Evolutionary conservation across 2,329 filamentous ascomycete genomes (phyloP), one percentile per base, ranked within the genome.

Genomic region (Dissoconium aciculare): DNA sequence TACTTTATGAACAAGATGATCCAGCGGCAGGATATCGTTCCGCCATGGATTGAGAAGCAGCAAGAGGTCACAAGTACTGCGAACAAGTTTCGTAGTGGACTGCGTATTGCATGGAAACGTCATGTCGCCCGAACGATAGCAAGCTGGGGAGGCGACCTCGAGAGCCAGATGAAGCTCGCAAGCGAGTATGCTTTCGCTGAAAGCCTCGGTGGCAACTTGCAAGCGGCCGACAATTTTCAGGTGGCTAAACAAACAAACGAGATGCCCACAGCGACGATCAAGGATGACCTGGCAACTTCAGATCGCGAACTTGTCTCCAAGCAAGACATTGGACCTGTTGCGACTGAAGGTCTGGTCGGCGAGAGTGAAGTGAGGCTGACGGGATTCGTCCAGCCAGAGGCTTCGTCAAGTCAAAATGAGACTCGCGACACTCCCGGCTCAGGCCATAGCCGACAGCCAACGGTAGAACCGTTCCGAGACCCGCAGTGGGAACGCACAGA

Each of bases 1-100:
- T 94, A 94, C 53, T 81, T 95, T 46, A 78, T 95, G 78, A 95
- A 98, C 58, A 89, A 91, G 58, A 94, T 95, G 62, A 94, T 98
- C 40, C 81, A 94, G 58, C 78, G 79, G 35, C 89, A 98, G 55
- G 85, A 93, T 12, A 81, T 95, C 36, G 82, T 92, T 1, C 89
- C 89, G 1, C 87, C 87, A 0, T 98, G 89, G 89, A 95, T 98
- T 36, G 89, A 98, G 57, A 95, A 94, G 58, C 89, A 98, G 54
- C 87, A 95, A 51, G 84, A 94, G 47, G 61, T 95, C 4, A 67
- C 74, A 8, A 73, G 71, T 37, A 69, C 79, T 0, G 68, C 75
- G 1, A 67, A 64, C 9, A 64, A 66, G 1, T 94, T 98, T 50
- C 69, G 89, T 2, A 58, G 63, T 2, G 63, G 82, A n/a, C 50